A percentile compares a stretch with the other conserved stretches of the same genome.
phyloP scores from a whole-genome alignment of 2,329 filamentous ascomycete species.

The Aspergillus quadrilineatus region DNA sequence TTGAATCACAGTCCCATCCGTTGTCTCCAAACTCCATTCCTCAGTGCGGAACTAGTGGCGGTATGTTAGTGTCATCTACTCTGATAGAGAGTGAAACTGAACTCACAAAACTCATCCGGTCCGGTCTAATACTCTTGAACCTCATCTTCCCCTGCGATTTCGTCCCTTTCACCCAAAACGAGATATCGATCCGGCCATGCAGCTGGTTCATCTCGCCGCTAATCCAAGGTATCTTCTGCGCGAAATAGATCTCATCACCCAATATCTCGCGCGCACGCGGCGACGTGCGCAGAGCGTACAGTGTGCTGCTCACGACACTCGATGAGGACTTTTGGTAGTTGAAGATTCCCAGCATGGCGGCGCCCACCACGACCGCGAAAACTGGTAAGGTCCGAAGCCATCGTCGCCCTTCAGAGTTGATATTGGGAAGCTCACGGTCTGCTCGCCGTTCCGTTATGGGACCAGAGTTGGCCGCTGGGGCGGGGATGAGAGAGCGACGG shows the following conservation, averaged over 20 bases:
- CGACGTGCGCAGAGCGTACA: conserved; percentile 88
- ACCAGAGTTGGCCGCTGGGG: conserved; percentile 51
- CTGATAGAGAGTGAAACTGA: background rate
- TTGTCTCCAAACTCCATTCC: conserved; percentile 80
- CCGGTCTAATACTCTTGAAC: conserved; percentile 73
- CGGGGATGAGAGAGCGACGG: conserved; percentile 50
- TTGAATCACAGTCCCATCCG: conserved; percentile 67
- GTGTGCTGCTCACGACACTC: conserved; percentile 78
- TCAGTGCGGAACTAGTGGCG: conserved; percentile 71
- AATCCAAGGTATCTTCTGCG: conserved; percentile 77
- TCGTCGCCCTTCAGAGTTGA: conserved; percentile 48
- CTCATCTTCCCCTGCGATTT: conserved; percentile 69
- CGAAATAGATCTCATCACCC: conserved; percentile 84
- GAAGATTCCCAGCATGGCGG: conserved; percentile 83
- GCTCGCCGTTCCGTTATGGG: conserved; percentile 54
- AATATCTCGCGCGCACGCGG: conserved; percentile 70
- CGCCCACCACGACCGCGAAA: conserved; percentile 70
- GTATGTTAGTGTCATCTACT: background rate
- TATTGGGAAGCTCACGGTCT: conserved; percentile 53
- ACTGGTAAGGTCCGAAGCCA: conserved; percentile 76
- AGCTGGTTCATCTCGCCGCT: conserved; percentile 87
- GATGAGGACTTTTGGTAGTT: conserved; percentile 98
- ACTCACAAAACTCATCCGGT: conserved; percentile 60
- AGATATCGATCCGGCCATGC: conserved; percentile 84
- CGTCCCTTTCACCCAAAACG: conserved; percentile 81